Conservation (phyloP, 2,329 filamentous ascomycete genomes). For the Fonsecaea nubica region DNA sequence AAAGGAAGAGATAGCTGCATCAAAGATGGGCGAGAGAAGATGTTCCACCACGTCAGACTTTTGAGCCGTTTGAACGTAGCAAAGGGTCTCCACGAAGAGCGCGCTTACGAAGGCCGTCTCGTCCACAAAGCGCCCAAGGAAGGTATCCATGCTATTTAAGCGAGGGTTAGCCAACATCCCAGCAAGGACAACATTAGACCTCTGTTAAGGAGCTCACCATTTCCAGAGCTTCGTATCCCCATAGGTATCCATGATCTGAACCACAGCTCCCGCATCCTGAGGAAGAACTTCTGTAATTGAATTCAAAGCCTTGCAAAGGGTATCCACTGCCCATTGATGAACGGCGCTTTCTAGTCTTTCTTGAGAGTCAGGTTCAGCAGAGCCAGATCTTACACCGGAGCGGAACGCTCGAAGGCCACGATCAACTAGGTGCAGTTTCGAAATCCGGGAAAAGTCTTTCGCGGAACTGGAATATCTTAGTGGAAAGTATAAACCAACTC, state of each 20-base stretch:
- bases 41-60: neutral
- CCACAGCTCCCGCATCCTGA: neutral
- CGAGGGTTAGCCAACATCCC: neutral
- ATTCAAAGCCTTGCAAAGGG: neutral
- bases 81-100: neutral
- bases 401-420: conserved; percentile 18
- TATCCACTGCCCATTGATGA: neutral
- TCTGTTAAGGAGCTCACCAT: neutral
- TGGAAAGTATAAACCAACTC: neutral
- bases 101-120: neutral
- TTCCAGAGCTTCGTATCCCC: neutral
- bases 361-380: neutral
- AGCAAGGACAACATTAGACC: neutral
- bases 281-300: neutral
- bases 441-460: conserved; percentile 13
- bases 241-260: neutral
- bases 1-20: neutral
- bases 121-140: neutral
- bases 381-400: conserved; percentile 2
- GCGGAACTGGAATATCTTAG: conserved; percentile 3
- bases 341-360: neutral
- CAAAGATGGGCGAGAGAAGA: neutral
- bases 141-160: neutral
- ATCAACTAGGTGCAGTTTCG: conserved; percentile 20
- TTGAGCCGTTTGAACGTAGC: neutral